Base-by-base conservation (phyloP, 345 rosid species). In the Rhodamnia rubescens region DNA sequence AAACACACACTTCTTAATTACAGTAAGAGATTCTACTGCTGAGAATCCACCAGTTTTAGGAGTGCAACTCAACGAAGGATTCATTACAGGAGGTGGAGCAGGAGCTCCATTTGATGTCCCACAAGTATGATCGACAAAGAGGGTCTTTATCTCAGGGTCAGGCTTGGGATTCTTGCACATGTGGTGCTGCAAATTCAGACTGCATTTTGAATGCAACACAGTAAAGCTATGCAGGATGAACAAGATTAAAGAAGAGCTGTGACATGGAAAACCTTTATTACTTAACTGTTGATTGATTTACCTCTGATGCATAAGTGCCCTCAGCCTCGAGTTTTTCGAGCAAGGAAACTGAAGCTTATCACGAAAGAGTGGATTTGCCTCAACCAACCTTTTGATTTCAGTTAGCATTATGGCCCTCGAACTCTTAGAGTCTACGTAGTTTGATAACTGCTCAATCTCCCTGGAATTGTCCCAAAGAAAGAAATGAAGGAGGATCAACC, bases 101-200 rank as follows among this genome's bases (percentile, higher is more conserved):
- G 88, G 91, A 27, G 96, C 93, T 58, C 96, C 95, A 89, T 93
- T 92, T 49, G 93, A 91, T 85, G 88, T 94, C 83, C 95, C 95
- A 85, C 98, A 95, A 85, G 89, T 91, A 57, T 93, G 97, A 88
- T 95, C 98, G 14, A 94, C 93, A 90, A 95, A 94, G 59, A 93
- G 92, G 81, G 97, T 93, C 91, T 93, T 95, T 85, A 92, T 92
- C 90, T 95, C 98, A 59, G 98, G 98, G 89, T 91, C 90, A 53
- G 90, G 83, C 93, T 93, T 95, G 27, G 96, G 95, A 85, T 91
- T 93, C 90, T 93, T 93, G 89, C 97, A 94, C 83, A 93, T 92
- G 88, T 93, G 96, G 89, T 94, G 97, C 91, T 95, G 98, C 97
- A 96, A 94, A 90, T 94, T 95, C 86, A 95, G 90, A 89, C 98